A percentile compares a stretch with the other conserved stretches of the same genome.
Evolutionary conservation across 192 early-diverging fungal species (phyloP).

Genomic region (Oehlia diaphana): DNA sequence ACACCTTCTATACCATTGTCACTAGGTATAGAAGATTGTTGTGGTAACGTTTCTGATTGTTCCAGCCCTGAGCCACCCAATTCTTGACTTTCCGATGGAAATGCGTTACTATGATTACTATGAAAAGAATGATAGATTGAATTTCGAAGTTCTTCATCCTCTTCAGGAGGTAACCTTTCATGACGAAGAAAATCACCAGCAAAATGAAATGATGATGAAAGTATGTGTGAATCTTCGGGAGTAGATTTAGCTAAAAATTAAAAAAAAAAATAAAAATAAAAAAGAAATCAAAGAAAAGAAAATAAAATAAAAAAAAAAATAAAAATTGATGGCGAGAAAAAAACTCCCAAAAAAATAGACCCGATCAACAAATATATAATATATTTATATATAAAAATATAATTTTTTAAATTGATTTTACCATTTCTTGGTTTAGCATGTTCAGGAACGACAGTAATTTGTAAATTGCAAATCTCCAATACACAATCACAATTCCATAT

Average conservation of each 20-base stretch:
- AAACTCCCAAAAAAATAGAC: not conserved
- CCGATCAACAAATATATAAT: too few relatives aligned
- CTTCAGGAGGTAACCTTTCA: conserved; percentile 55
- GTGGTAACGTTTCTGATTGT: conserved; percentile 16
- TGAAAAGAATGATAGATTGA: conserved; percentile 56
- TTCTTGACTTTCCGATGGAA: conserved; percentile 39
- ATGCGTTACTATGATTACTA: conserved; percentile 36
- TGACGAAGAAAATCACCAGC: conserved; percentile 84
- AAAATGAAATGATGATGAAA: conserved; percentile 83
- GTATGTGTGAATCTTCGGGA: conserved; percentile 60
- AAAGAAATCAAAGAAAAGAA: not conserved
- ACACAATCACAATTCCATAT: conserved; percentile 79
- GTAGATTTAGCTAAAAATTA: conserved; percentile 34
- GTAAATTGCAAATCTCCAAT: conserved; percentile 69
- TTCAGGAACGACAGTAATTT: conserved; percentile 52
- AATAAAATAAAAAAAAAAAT: not conserved
- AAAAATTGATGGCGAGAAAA: not conserved
- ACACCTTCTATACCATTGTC: conserved; percentile 59
- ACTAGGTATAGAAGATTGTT: not conserved
- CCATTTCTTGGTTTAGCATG: conserved; percentile 26
- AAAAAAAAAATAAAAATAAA: not conserved
- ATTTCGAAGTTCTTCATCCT: conserved; percentile 59
- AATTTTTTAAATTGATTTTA: not conserved
- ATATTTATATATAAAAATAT: not conserved
- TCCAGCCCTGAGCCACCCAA: conserved; percentile 29